phyloP scores from a whole-genome alignment of 371 early-diverging fungal genomes.

The Circinella umbellata region DNA sequence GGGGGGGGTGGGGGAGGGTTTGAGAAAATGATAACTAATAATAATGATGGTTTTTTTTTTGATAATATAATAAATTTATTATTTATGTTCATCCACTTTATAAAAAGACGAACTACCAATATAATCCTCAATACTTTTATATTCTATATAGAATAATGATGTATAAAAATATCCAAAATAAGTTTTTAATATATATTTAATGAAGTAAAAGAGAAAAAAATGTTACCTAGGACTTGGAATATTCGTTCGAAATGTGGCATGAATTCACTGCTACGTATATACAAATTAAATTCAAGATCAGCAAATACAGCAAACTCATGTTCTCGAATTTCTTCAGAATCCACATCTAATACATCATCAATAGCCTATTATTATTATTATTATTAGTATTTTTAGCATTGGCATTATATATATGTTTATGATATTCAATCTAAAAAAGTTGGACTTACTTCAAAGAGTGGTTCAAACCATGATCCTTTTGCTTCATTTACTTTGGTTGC shows the following conservation, averaged over 20 bases:
- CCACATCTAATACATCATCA: conserved; percentile 68
- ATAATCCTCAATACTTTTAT: conserved; percentile 57
- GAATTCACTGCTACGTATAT: conserved; percentile 78
- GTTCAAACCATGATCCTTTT: conserved; percentile 60
- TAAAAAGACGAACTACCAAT: conserved; percentile 56
- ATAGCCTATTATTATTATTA: conserved; percentile 29
- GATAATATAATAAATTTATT: background rate
- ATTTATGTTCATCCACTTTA: conserved; percentile 12
- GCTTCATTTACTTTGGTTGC: conserved; percentile 89
- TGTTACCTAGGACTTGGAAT: conserved; percentile 40
- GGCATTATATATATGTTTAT: background rate
- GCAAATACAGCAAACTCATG: conserved; percentile 89
- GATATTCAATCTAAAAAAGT: too few species aligned
- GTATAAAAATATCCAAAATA: too few species aligned
- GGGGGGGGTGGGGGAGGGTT: too few species aligned
- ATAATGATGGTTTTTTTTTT: background rate
- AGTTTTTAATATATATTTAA: background rate
- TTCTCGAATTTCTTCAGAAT: conserved; percentile 78
- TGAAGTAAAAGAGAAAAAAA: background rate
- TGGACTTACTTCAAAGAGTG: conserved; percentile 35
- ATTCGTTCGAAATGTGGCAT: conserved; percentile 90
- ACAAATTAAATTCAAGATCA: conserved; percentile 84
- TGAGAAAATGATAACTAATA: too few species aligned
- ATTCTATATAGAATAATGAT: conserved; percentile 26
- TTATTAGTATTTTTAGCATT: background rate